Evolutionary conservation across 2,329 filamentous ascomycete genomes (phyloP), one percentile per base, ranked within the genome.

Genomic region (Didymella lethalis): DNA sequence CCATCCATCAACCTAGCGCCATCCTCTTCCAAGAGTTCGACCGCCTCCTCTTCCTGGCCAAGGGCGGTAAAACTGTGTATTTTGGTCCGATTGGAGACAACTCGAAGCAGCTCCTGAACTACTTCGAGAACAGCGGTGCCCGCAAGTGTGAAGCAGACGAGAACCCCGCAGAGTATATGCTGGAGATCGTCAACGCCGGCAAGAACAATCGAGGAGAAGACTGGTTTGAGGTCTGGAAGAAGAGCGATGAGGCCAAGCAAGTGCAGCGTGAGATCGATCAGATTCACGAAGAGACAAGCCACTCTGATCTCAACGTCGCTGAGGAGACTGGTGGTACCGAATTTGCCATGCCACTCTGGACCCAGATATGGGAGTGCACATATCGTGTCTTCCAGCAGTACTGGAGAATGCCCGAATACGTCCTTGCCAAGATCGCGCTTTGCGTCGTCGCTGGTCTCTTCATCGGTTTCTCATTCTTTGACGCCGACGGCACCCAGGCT

Each of bases 101-200:
- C 59, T 80, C 79, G 0, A 65, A 67, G 16, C 77, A 67, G 0
- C 71, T 82, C 0, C 66, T 80, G 2, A 65, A 78, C 41, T 82
- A 82, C 73, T 93, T 93, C 58, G 85, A 88, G 69, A 68, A 75
- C 11, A 85, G 90, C 54, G 90, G 89, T 4, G 88, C 85, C 1
- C 80, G 85, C 3, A 76, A 79, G 45, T 90, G 89, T 57, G 81
- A 80, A 8, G 75, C 82, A 2, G 82, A 86, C 0, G 88, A 89
- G 60, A 92, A 92, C 65, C 90, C 90, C 0, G 90, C 90, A 1
- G 90, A 93, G 75, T 92, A 86, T 79, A 91, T 92, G 86, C 82
- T 92, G n/a, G 80, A 82, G 57, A 74, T 81, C 46, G 76, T 77
- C 25, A 71, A 73, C 52, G 69, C 73, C 26, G 75, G 75, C 16